Evolutionary conservation across 1,284 basidiomycete genomes (phyloP).

Genomic region (Spongispora temasekensis): DNA sequence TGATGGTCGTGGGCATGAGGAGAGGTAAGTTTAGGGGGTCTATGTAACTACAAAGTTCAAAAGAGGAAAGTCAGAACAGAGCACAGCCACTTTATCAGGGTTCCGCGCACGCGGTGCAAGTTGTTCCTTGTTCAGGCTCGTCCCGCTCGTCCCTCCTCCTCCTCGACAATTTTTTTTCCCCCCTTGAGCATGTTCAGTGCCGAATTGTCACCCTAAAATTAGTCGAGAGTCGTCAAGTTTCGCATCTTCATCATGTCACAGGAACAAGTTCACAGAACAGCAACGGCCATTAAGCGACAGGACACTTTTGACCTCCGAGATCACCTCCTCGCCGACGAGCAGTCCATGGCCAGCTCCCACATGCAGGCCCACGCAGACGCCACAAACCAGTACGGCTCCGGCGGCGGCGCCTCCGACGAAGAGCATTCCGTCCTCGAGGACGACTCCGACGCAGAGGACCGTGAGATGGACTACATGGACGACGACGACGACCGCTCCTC

Average conservation of each 20-base stretch:
- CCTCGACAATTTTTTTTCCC: too few relatives aligned
- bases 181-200: too few relatives aligned
- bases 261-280: constrained; percentile 22
- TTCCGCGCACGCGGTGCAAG: too few relatives aligned
- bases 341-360: constrained; percentile 43
- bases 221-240: too few relatives aligned
- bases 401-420: constrained; percentile 55
- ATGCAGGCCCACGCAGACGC: constrained; percentile 61
- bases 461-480: constrained; percentile 62
- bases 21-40: background rate
- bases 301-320: constrained; percentile 73
- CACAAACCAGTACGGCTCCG: constrained; percentile 38
- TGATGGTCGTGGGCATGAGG: constrained; percentile 7
- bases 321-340: constrained; percentile 63
- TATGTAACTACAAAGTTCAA: too few relatives aligned
- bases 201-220: too few relatives aligned
- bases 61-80: too few relatives aligned
- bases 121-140: too few relatives aligned
- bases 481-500: constrained; percentile 79
- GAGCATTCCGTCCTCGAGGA: constrained; percentile 79
- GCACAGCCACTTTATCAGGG: too few relatives aligned
- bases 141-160: too few relatives aligned
- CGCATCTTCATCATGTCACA: constrained; percentile 28
- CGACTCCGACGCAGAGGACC: constrained; percentile 70
- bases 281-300: constrained; percentile 41